These are phyloP conservation scores for Populus nigra DNA, from an alignment of 345 rosid genomes.

Conservation along the genomic window DNA sequence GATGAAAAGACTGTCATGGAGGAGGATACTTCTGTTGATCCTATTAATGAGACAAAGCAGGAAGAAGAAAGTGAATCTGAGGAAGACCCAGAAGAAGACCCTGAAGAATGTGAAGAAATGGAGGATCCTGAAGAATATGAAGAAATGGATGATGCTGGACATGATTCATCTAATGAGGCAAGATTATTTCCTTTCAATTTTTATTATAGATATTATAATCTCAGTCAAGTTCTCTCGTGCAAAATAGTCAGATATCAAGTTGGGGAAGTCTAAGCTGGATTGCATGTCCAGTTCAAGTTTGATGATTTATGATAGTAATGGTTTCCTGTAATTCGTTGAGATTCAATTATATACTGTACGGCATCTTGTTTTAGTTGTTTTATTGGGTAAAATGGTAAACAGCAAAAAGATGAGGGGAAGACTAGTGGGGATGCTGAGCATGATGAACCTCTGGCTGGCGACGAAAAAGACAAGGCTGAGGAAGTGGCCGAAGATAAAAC, in stretches of 20 bases:
- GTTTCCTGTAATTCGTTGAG: neutral
- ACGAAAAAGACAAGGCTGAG: conserved; percentile 34
- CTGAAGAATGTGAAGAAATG: conserved; percentile 44
- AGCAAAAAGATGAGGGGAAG: conserved; percentile 47
- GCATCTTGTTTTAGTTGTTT: neutral
- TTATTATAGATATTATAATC: neutral
- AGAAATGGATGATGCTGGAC: conserved; percentile 51
- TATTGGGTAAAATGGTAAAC: conserved; percentile 4
- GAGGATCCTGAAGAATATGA: conserved; percentile 54
- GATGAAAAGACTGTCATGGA: conserved; percentile 17
- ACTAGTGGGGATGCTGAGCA: conserved; percentile 35
- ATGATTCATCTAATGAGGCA: conserved; percentile 53
- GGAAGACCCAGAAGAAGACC: conserved; percentile 59
- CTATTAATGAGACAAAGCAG: conserved; percentile 37
- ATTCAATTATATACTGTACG: neutral
- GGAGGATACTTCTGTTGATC: conserved; percentile 29
- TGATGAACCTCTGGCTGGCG: conserved; percentile 19
- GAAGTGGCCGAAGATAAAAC: conserved; percentile 32
- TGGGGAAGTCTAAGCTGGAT: neutral
- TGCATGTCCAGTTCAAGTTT: neutral
- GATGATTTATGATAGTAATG: neutral
- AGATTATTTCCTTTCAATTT: neutral
- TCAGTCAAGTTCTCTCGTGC: neutral
- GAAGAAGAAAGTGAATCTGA: conserved; percentile 41
- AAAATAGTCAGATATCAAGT: neutral